phyloP scores from a whole-genome alignment of 495 filamentous ascomycete genomes.

The Cenococcum geophilum region DNA sequence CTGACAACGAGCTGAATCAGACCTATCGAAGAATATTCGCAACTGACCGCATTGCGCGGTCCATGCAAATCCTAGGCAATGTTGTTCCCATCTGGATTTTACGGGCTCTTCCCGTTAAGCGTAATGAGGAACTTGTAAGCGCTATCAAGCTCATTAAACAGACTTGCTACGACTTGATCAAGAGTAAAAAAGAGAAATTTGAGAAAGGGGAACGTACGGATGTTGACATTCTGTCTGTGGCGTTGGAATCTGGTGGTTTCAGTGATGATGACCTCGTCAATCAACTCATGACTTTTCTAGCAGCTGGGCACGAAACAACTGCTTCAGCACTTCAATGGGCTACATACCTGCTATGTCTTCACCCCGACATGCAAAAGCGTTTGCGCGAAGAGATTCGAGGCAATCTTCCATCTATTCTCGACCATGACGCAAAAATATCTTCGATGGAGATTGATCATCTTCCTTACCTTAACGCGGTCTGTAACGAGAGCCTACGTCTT shows the following conservation, averaged over 20 bases:
- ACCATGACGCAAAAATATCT: slow-evolving; percentile 44
- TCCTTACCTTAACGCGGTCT: slow-evolving; percentile 56
- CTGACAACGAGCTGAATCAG: slow-evolving; percentile 55
- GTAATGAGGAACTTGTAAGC: slow-evolving; percentile 55
- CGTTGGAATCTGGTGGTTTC: slow-evolving; percentile 69
- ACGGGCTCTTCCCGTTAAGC: slow-evolving; percentile 53
- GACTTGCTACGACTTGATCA: slow-evolving; percentile 60
- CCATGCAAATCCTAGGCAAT: slow-evolving; percentile 44
- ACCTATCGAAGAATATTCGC: slow-evolving; percentile 60
- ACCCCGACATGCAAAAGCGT: slow-evolving; percentile 51
- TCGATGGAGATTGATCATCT: slow-evolving; percentile 49
- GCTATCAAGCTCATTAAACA: slow-evolving; percentile 55
- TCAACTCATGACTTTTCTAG: slow-evolving; percentile 93
- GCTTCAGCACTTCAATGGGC: slow-evolving; percentile 57
- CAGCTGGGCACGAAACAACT: slow-evolving; percentile 81
- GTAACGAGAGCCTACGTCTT: slow-evolving; percentile 55
- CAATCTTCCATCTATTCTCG: slow-evolving; percentile 53
- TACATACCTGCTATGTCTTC: slow-evolving; percentile 52
- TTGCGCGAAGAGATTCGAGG: slow-evolving; percentile 57
- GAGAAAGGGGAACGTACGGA: slow-evolving; percentile 46
- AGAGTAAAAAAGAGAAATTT: slow-evolving; percentile 58
- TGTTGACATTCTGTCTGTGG: slow-evolving; percentile 77
- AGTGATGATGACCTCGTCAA: slow-evolving; percentile 75
- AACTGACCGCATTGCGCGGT: slow-evolving; percentile 37
- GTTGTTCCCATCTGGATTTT: slow-evolving; percentile 50